Conservation (phyloP, 2,329 filamentous ascomycete species). For the Botrytis fragariae region DNA sequence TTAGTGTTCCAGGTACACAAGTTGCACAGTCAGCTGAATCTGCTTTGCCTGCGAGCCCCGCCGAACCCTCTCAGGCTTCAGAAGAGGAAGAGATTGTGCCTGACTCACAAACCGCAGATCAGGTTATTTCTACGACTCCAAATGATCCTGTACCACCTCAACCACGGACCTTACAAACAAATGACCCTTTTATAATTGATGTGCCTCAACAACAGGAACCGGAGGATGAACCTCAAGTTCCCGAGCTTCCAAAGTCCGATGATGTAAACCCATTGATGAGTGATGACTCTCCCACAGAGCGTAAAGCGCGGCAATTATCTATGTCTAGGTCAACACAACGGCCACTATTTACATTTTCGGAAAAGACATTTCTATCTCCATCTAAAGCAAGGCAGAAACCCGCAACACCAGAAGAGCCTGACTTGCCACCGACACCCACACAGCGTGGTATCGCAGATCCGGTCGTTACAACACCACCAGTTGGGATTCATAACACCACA, state of each 20-base stretch:
- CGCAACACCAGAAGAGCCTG: constrained; percentile 51
- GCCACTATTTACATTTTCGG: not conserved
- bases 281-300: constrained; percentile 13
- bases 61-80: not conserved
- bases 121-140: constrained; percentile 4
- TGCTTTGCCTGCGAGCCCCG: not conserved
- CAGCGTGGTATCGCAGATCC: constrained; percentile 50
- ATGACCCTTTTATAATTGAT: not conserved
- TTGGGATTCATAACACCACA: constrained; percentile 60
- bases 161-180: not conserved
- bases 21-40: not conserved
- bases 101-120: not conserved
- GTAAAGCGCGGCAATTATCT: constrained; percentile 16
- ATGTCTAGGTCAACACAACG: constrained; percentile 12
- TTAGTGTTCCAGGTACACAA: constrained; percentile 9
- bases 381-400: constrained; percentile 3
- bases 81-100: constrained; percentile 4
- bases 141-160: constrained; percentile 9
- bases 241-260: not conserved
- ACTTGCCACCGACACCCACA: constrained; percentile 59
- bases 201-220: not conserved
- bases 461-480: constrained; percentile 53
- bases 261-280: constrained; percentile 14
- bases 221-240: not conserved
- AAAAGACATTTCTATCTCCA: not conserved